Conservation (phyloP, 164 flowering plant genomes). For the Macadamia integrifolia region DNA sequence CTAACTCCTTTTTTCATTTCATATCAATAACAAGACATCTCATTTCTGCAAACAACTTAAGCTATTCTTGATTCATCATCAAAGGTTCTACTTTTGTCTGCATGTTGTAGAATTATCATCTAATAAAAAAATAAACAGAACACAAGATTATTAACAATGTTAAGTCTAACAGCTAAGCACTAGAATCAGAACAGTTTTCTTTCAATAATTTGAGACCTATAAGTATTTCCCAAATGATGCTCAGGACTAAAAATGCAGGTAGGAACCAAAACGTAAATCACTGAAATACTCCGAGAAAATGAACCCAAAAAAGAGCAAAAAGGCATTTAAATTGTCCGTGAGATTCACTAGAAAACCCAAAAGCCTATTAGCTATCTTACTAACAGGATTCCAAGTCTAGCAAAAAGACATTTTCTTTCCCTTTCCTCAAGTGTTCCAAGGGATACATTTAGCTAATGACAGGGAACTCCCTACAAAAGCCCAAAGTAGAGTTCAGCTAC, state of each 20-base stretch:
- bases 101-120: too few relatives aligned
- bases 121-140: too few relatives aligned
- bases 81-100: too few relatives aligned
- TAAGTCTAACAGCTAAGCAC: not conserved
- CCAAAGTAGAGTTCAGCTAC: not conserved
- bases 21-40: too few relatives aligned
- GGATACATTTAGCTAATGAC: not conserved
- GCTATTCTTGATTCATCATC: too few relatives aligned
- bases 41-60: too few relatives aligned
- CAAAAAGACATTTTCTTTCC: not conserved
- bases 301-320: not conserved
- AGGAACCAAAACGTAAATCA: not conserved
- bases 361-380: not conserved
- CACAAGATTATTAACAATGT: too few relatives aligned
- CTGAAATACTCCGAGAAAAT: not conserved
- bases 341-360: not conserved
- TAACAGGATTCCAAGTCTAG: not conserved
- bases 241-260: not conserved
- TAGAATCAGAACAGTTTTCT: not conserved
- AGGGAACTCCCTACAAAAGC: not conserved
- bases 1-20: too few relatives aligned
- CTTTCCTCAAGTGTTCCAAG: not conserved
- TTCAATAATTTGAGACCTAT: not conserved
- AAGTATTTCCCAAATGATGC: not conserved
- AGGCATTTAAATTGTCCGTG: not conserved